phyloP scores from a whole-genome alignment of 352 stramenopile species.

The Globisporangium cystogenes region DNA sequence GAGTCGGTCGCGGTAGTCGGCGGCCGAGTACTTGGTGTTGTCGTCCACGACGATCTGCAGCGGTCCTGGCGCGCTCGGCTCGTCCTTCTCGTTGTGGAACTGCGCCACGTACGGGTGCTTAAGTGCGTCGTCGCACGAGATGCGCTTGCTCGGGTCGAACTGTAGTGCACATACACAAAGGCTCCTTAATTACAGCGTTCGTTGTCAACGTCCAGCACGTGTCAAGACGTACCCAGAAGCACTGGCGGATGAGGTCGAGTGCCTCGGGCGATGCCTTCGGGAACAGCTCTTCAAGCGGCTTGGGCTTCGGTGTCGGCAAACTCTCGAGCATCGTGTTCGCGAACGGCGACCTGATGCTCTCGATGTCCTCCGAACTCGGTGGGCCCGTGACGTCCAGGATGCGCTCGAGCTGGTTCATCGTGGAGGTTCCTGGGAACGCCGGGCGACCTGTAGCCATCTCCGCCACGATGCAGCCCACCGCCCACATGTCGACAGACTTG shows the following conservation, averaged over 20 bases:
- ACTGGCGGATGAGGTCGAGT: conserved; percentile 87
- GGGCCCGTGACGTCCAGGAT: conserved; percentile 93
- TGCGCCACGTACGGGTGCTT: conserved; percentile 92
- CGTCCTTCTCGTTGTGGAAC: conserved; percentile 95
- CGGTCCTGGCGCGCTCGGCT: conserved; percentile 63
- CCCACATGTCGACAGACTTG: conserved; percentile 93
- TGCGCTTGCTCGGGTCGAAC: conserved; percentile 91
- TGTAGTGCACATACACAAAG: conserved; percentile 15
- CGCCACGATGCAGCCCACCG: conserved; percentile 91
- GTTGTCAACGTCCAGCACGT: not conserved
- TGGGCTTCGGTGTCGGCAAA: conserved; percentile 69
- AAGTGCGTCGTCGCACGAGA: conserved; percentile 82
- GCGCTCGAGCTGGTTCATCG: conserved; percentile 96
- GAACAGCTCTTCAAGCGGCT: conserved; percentile 84
- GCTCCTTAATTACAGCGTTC: not conserved
- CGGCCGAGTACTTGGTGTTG: conserved; percentile 93
- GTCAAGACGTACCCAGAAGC: conserved; percentile 55
- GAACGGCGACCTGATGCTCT: conserved; percentile 91
- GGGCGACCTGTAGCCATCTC: conserved; percentile 92
- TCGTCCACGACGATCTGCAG: conserved; percentile 90
- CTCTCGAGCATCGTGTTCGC: conserved; percentile 92
- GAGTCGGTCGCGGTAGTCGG: conserved; percentile 91
- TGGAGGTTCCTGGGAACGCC: conserved; percentile 93
- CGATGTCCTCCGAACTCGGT: conserved; percentile 86
- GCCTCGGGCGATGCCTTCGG: conserved; percentile 82